A percentile compares a stretch with the other conserved stretches of the same genome.
Conservation (phyloP, 2,329 filamentous ascomycete species). For the Amauroascus verrucosus region DNA sequence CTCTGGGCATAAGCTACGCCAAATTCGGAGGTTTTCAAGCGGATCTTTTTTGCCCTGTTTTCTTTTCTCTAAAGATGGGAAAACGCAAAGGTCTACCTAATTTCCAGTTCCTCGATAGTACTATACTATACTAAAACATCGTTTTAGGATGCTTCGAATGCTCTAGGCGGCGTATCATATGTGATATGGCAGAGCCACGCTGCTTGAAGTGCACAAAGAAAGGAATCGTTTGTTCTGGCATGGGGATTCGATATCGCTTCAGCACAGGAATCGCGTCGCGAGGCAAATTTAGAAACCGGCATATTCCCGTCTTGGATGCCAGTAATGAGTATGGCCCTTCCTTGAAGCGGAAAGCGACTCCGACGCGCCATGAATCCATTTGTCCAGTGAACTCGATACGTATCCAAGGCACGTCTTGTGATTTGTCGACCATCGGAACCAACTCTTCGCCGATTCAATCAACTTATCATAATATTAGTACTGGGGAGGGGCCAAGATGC, state of each 20-base stretch:
- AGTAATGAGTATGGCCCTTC: background rate
- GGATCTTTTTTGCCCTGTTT: no score
- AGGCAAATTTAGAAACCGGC: background rate
- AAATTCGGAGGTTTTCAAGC: no score
- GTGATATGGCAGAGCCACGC: background rate
- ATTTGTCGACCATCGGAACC: no score
- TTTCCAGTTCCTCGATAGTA: background rate
- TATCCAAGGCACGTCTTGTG: no score
- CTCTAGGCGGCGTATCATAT: background rate
- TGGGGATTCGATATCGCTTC: conserved; percentile 3
- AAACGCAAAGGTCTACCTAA: conserved; percentile 1
- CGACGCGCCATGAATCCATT: no score
- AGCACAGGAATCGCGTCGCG: conserved; percentile 1
- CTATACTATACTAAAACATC: background rate
- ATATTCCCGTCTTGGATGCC: background rate
- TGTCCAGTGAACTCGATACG: no score
- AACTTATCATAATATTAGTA: no score
- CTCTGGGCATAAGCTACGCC: no score
- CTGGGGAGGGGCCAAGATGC: background rate
- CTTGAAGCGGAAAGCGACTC: background rate
- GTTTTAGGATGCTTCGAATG: conserved; percentile 1
- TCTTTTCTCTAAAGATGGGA: no score
- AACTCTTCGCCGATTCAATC: no score
- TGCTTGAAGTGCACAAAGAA: conserved; percentile 1
- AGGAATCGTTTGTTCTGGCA: background rate